These are phyloP conservation scores for Ophiocordyceps polyrhachis-furcata DNA, from an alignment of 2,329 filamentous ascomycete genomes.

Conservation along the genomic window DNA sequence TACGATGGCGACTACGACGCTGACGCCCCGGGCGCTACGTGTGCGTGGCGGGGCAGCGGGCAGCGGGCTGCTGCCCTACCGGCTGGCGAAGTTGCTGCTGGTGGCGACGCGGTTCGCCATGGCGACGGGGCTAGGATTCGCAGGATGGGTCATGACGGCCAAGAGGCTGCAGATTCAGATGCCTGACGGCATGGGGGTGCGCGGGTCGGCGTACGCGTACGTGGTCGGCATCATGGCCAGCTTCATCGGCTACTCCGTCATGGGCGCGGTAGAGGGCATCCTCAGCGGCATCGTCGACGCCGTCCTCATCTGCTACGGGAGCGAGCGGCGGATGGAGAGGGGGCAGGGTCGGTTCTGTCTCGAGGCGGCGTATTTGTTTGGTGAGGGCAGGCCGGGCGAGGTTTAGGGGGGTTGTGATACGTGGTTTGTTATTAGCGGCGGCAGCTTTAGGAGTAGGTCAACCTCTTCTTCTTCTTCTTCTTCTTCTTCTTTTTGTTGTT, in stretches of 20 bases:
- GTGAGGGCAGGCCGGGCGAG: conserved; percentile 28
- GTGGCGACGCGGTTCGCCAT: conserved; percentile 85
- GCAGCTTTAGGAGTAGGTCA: no score
- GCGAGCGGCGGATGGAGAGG: conserved; percentile 54
- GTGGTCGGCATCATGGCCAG: conserved; percentile 82
- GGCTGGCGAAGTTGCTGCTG: conserved; percentile 76
- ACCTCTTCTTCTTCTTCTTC: no score
- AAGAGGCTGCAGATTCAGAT: conserved; percentile 49
- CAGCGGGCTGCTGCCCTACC: conserved; percentile 59
- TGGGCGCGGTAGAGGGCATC: conserved; percentile 81
- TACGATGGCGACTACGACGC: conserved; percentile 53
- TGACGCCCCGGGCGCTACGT: conserved; percentile 36
- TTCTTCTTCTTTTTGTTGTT: no score
- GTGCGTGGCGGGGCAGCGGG: conserved; percentile 18
- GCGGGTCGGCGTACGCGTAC: conserved; percentile 84
- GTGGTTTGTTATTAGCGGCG: not conserved
- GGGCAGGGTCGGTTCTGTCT: conserved; percentile 67
- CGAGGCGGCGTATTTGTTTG: conserved; percentile 78
- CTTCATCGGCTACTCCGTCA: conserved; percentile 84
- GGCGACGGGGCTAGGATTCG: conserved; percentile 76
- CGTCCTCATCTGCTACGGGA: conserved; percentile 84
- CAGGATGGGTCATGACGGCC: conserved; percentile 90
- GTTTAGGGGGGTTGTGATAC: conserved; percentile 3
- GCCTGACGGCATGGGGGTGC: conserved; percentile 34
- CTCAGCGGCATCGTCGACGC: conserved; percentile 76